phyloP scores from a whole-genome alignment of 73 alveolate genomes.

The Tetrahymena borealis region DNA sequence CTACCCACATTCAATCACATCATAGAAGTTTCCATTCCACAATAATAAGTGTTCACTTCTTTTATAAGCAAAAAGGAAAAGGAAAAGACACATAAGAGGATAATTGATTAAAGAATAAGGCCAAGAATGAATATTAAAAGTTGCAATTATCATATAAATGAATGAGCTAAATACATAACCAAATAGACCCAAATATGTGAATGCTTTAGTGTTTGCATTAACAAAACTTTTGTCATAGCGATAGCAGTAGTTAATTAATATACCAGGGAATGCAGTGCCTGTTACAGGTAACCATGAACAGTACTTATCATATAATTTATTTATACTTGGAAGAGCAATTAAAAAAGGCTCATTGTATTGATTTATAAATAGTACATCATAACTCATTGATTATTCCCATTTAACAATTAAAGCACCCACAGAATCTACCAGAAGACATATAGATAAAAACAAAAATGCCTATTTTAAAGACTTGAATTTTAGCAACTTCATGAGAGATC shows the following conservation, averaged over 20 bases:
- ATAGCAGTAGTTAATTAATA: background rate
- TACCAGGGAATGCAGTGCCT: background rate
- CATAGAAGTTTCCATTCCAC: background rate
- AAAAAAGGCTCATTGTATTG: background rate
- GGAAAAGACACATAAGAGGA: background rate
- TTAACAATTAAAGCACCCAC: background rate
- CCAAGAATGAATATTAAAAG: background rate
- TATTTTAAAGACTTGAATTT: background rate
- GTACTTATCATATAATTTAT: background rate
- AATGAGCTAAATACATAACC: background rate
- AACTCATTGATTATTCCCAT: background rate
- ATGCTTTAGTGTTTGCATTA: background rate
- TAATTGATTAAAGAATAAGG: background rate
- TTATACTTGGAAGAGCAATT: background rate
- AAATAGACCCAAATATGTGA: background rate
- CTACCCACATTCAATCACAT: background rate
- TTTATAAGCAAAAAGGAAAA: background rate
- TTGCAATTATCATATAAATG: background rate
- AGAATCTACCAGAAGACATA: background rate
- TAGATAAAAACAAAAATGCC: background rate
- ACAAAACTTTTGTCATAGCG: background rate
- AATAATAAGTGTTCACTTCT: background rate
- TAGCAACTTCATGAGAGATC: background rate
- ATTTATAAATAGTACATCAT: background rate
- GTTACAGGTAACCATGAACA: background rate